phyloP scores from a whole-genome alignment of 2,329 filamentous ascomycete species.

The Chrysoporthe austroafricana region DNA sequence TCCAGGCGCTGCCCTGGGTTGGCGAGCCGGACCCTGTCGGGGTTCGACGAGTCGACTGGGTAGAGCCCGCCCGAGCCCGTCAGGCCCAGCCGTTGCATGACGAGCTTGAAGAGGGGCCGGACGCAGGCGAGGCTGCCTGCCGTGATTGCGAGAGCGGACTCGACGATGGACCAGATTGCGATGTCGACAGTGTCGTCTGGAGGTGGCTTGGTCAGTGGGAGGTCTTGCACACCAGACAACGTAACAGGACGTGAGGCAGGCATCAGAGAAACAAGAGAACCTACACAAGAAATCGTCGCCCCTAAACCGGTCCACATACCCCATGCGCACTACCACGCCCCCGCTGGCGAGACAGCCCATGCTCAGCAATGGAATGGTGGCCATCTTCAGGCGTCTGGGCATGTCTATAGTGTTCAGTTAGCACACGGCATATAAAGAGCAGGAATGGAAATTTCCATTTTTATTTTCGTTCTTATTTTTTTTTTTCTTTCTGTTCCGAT shows the following conservation, averaged over 20 bases:
- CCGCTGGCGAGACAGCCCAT: slow-evolving; percentile 59
- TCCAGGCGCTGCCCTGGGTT: background rate
- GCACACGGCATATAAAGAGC: background rate
- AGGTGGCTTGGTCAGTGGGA: background rate
- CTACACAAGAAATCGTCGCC: slow-evolving; percentile 49
- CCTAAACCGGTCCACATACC: slow-evolving; percentile 43
- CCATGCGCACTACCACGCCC: slow-evolving; percentile 47
- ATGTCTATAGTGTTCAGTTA: slow-evolving; percentile 43
- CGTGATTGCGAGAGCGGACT: slow-evolving; percentile 52
- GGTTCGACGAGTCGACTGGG: slow-evolving; percentile 8
- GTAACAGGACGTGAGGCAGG: background rate
- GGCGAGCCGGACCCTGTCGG: background rate
- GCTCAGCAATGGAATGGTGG: slow-evolving; percentile 56
- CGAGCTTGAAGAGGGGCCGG: slow-evolving; percentile 45
- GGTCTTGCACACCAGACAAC: background rate
- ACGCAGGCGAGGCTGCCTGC: slow-evolving; percentile 53
- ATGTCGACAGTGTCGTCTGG: slow-evolving; percentile 46
- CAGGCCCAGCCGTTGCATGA: slow-evolving; percentile 39
- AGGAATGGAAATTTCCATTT: background rate
- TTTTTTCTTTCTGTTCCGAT: background rate
- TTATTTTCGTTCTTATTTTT: background rate
- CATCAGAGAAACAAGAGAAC: slow-evolving; percentile 21
- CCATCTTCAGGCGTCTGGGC: slow-evolving; percentile 53
- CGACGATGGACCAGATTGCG: slow-evolving; percentile 54
- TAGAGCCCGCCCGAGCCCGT: slow-evolving; percentile 7